phyloP scores from a whole-genome alignment of 768 basidiomycete genomes.

The Tubosaeta brunneosetosa region DNA sequence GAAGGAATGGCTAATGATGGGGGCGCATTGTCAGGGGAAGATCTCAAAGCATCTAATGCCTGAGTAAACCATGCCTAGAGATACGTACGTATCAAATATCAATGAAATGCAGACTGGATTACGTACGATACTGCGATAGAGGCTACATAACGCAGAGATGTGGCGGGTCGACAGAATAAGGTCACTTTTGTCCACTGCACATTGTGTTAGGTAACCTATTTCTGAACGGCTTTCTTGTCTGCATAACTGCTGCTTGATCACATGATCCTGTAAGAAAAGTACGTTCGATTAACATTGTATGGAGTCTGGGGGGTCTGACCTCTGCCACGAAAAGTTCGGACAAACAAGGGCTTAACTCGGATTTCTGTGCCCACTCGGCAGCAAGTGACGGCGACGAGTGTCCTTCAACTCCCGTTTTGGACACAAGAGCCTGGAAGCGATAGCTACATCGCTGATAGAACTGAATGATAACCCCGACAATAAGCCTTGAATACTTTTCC shows the following conservation, averaged over 20 bases:
- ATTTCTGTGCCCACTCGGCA: slow-evolving; percentile 80
- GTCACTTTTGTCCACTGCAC: slow-evolving; percentile 52
- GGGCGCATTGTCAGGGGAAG: slow-evolving; percentile 44
- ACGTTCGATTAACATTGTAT: slow-evolving; percentile 1
- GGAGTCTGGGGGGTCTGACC: slow-evolving; percentile 36
- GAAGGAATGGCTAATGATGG: slow-evolving; percentile 48
- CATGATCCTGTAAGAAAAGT: slow-evolving; percentile 32
- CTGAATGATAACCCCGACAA: slow-evolving; percentile 90
- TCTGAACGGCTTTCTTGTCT: slow-evolving; percentile 80
- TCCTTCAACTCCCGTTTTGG: slow-evolving; percentile 37
- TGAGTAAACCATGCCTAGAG: slow-evolving; percentile 79
- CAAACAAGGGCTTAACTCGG: slow-evolving; percentile 73
- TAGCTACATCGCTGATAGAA: slow-evolving; percentile 94
- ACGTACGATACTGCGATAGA: slow-evolving; percentile 85
- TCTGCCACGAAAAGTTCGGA: slow-evolving; percentile 54
- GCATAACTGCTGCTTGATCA: slow-evolving; percentile 53
- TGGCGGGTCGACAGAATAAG: slow-evolving; percentile 69
- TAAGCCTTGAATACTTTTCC: slow-evolving; percentile 91
- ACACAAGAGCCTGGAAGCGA: slow-evolving; percentile 72
- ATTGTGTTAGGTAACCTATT: slow-evolving; percentile 55
- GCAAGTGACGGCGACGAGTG: slow-evolving; percentile 48
- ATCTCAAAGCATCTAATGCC: slow-evolving; percentile 65
- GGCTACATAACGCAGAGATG: slow-evolving; percentile 65
- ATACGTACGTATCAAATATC: slow-evolving; percentile 4
- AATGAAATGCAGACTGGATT: slow-evolving; percentile 1